Evolutionary conservation across 306 rosid genomes (phyloP).

Genomic region (Astragalus glycyphyllos): DNA sequence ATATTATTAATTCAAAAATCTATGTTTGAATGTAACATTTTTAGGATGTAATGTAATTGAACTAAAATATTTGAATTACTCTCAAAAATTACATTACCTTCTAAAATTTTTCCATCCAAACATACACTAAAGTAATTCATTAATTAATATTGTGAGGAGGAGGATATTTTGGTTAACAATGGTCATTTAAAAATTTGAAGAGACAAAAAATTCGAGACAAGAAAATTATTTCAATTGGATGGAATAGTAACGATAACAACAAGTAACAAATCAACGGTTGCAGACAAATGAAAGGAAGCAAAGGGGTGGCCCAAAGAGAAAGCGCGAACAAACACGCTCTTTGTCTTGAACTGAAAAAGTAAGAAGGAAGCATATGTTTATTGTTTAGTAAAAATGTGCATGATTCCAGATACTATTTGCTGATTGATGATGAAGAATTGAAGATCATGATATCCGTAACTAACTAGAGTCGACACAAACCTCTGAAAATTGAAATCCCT

Average conservation of each 20-base stretch:
- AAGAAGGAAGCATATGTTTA: not conserved
- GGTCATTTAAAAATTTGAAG: too few species aligned
- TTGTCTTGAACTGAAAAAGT: constrained; percentile 28
- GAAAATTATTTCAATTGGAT: too few species aligned
- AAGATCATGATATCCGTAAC: not conserved
- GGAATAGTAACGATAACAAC: not conserved
- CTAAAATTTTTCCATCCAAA: too few species aligned
- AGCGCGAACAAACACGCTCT: constrained; percentile 37
- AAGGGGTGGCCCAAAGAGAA: constrained; percentile 33
- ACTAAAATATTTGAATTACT: too few species aligned
- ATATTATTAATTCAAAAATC: too few species aligned
- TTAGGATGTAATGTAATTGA: too few species aligned
- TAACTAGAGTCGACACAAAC: constrained; percentile 4
- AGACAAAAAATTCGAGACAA: too few species aligned
- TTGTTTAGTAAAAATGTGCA: not conserved
- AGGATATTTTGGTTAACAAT: too few species aligned
- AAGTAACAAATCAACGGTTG: constrained; percentile 22
- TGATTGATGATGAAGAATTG: not conserved
- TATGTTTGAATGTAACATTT: too few species aligned
- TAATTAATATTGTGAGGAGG: too few species aligned
- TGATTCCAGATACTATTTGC: not conserved
- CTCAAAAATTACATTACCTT: too few species aligned
- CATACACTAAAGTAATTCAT: too few species aligned
- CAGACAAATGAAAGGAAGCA: constrained; percentile 4
- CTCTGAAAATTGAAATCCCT: constrained; percentile 3